phyloP scores from a whole-genome alignment of 1,284 basidiomycete genomes.

The Cutaneotrichosporon sp. region DNA sequence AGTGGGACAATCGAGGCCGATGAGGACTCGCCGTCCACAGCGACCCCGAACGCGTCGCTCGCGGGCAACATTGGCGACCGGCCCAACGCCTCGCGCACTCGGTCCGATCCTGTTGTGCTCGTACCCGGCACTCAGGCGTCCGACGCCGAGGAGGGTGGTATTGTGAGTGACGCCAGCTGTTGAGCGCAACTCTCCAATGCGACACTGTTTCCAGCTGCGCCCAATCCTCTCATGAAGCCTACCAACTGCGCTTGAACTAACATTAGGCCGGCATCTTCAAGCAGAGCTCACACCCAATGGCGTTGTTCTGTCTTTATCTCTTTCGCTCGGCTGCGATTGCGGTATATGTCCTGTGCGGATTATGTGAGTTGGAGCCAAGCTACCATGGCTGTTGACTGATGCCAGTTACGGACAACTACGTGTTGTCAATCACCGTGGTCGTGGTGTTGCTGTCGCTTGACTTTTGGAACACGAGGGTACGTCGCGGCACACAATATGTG shows the following conservation, averaged over 20 bases:
- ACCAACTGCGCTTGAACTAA: background rate
- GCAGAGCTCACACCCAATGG: slow-evolving; percentile 75
- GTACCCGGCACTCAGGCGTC: slow-evolving; percentile 38
- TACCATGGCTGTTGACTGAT: background rate
- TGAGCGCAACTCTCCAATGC: no score
- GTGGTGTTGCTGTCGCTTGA: slow-evolving; percentile 88
- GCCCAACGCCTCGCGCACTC: slow-evolving; percentile 2
- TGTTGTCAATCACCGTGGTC: slow-evolving; percentile 84
- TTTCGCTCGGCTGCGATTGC: slow-evolving; percentile 78
- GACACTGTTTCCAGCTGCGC: no score
- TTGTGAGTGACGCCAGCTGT: slow-evolving; percentile 29
- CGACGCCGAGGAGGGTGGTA: slow-evolving; percentile 41
- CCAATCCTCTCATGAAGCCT: no score
- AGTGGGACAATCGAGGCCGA: slow-evolving; percentile 49
- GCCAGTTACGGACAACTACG: slow-evolving; percentile 76
- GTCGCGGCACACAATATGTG: slow-evolving; percentile 53
- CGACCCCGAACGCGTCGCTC: slow-evolving; percentile 18
- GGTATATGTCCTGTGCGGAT: slow-evolving; percentile 80
- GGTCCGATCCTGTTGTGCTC: slow-evolving; percentile 33
- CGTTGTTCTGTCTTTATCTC: slow-evolving; percentile 74
- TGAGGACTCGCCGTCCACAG: slow-evolving; percentile 27
- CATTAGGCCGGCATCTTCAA: slow-evolving; percentile 40
- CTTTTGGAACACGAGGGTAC: slow-evolving; percentile 81
- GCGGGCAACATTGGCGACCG: slow-evolving; percentile 40
- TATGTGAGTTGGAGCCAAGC: slow-evolving; percentile 35